A percentile compares a stretch with the other conserved stretches of the same genome.
These are phyloP conservation scores for Umbilicus rupestris DNA, from an alignment of 164 flowering plant species.

Conservation along the genomic window DNA sequence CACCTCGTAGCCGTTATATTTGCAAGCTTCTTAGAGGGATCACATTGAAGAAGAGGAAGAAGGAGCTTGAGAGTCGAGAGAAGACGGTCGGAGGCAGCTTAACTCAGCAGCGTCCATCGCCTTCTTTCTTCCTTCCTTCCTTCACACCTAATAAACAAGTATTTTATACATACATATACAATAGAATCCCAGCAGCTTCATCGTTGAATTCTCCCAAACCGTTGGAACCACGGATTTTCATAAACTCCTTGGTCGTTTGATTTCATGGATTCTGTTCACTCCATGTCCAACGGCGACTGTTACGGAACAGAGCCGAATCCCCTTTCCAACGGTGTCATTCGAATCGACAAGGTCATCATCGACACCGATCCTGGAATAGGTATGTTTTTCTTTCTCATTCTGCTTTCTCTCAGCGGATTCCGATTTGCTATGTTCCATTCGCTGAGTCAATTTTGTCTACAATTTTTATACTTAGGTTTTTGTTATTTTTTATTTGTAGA, in stretches of 20 bases:
- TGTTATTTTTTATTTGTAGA: constrained; percentile 27
- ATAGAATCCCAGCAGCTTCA: constrained; percentile 5
- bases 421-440: neutral
- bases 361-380: constrained; percentile 97
- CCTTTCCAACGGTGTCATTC: constrained; percentile 5
- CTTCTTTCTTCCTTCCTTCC: neutral
- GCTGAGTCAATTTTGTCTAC: no score
- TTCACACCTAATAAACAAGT: neutral
- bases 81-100: constrained; percentile 1
- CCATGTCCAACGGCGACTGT: constrained; percentile 13
- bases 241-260: neutral
- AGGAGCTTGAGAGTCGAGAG: neutral
- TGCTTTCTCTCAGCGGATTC: neutral
- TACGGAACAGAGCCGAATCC: neutral
- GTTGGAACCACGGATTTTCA: neutral
- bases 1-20: no score
- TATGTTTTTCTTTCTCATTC: constrained; percentile 15
- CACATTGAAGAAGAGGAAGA: no score
- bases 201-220: neutral
- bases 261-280: constrained; percentile 12
- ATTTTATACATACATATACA: neutral
- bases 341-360: constrained; percentile 55
- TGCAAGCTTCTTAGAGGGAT: no score
- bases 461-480: neutral
- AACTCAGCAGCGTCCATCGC: neutral